Evolutionary conservation across 1,139 yeast species (phyloP), one percentile per base, ranked within the genome.

Genomic region (Blastobotrys illinoisensis): DNA sequence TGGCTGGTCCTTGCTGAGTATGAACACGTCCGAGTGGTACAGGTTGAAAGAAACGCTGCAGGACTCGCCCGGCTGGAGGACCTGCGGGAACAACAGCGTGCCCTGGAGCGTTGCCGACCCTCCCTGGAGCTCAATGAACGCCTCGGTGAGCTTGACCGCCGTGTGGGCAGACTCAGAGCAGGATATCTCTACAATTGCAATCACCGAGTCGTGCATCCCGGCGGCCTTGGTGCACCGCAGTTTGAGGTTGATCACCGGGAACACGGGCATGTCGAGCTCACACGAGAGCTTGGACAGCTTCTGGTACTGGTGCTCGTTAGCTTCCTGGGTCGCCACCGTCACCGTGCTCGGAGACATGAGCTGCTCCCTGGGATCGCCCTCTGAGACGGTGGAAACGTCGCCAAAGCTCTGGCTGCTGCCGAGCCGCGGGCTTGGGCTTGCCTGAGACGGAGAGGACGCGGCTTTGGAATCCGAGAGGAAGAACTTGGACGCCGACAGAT

Each of bases 221-320:
- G 81, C 82, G 1, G 87, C 76, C 67, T 79, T 77, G 26, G 82
- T 74, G 54, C 84, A 78, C 60, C 83, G 77, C 46, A 86, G 71
- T 56, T 81, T 74, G 60, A 86, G 76, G 46, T 81, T 80, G 50
- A 81, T 69, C 0, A 82, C 74, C 1, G 83, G 78, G 23, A 74
- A 72, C 1, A 80, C 78, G 1, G 80, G 77, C 4, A 80, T 56
- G 13, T 54, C 50, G 7, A 54, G 49, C 44, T 52, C 58, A 3
- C 61, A 56, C 1, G 58, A 56, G 45, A 55, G 49, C 43, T 55
- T 55, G 13, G 45, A 20, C 19, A 50, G 26, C 20, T 48, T 51
- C 21, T 51, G 52, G 45, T 51, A 54, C n/a, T 51, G 51, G 20
- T 44, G 40, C 16, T 43, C 24, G 20, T 32, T 16, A 5, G 45